Percentiles rank a stretch among this genome's conserved stretches.
These are phyloP conservation scores for Tetrapisispora phaffii DNA, from an alignment of 805 yeast genomes.

Conservation along the genomic window DNA sequence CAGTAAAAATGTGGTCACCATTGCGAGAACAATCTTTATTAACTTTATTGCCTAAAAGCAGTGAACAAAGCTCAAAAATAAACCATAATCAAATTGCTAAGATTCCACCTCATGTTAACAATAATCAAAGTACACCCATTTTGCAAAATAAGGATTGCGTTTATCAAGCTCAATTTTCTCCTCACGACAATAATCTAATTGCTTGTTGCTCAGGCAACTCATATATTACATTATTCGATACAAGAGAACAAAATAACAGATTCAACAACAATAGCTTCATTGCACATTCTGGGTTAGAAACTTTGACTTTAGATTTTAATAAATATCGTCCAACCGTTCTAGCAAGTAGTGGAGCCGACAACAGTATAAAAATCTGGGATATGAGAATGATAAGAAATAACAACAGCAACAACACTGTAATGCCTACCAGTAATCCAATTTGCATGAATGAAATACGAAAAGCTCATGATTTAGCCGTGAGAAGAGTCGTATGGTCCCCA, in stretches of 20 bases:
- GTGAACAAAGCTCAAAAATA: slow-evolving; percentile 20
- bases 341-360: slow-evolving; percentile 91
- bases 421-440: slow-evolving; percentile 27
- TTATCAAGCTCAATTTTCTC: slow-evolving; percentile 75
- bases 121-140: slow-evolving; percentile 28
- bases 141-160: slow-evolving; percentile 46
- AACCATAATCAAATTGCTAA: slow-evolving; percentile 16
- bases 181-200: slow-evolving; percentile 65
- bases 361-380: slow-evolving; percentile 79
- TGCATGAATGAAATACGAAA: slow-evolving; percentile 74
- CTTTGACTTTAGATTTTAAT: slow-evolving; percentile 79
- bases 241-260: slow-evolving; percentile 54
- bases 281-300: slow-evolving; percentile 75
- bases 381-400: slow-evolving; percentile 42
- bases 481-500: slow-evolving; percentile 83
- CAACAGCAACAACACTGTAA: neutral
- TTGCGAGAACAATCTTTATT: slow-evolving; percentile 43
- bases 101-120: neutral
- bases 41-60: slow-evolving; percentile 37
- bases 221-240: slow-evolving; percentile 72
- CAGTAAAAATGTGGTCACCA: slow-evolving; percentile 72
- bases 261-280: slow-evolving; percentile 39
- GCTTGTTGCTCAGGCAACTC: slow-evolving; percentile 67
- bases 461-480: slow-evolving; percentile 74
- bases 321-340: slow-evolving; percentile 71